These are phyloP conservation scores for Vigna angularis DNA, from an alignment of 306 rosid species.

Conservation along the genomic window DNA sequence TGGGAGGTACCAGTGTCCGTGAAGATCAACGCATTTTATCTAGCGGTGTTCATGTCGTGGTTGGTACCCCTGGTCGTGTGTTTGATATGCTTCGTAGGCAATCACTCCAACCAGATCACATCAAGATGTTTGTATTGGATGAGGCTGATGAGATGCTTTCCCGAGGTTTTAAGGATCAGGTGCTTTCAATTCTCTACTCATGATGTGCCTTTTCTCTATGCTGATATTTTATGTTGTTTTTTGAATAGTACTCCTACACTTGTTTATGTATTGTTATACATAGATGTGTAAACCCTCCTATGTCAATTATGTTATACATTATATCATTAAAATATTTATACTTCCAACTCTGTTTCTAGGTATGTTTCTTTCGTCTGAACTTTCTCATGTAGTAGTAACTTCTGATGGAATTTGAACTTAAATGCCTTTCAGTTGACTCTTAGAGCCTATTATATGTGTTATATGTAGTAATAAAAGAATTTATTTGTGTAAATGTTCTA, in stretches of 20 bases:
- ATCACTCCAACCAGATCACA: constrained; percentile 71
- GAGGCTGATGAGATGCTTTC: constrained; percentile 93
- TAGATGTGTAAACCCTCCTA: neutral
- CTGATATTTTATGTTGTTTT: neutral
- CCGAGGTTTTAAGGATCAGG: constrained; percentile 87
- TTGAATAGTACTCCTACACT: neutral
- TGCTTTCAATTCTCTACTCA: constrained; percentile 20
- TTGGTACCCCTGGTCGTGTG: constrained; percentile 88
- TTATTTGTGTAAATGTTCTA: constrained; percentile 15
- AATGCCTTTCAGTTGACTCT: neutral
- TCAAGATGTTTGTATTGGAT: constrained; percentile 86
- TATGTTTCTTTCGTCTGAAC: neutral
- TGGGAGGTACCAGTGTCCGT: constrained; percentile 82
- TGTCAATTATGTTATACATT: neutral
- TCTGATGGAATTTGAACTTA: neutral
- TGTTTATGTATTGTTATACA: neutral
- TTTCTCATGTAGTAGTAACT: neutral
- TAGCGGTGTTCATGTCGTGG: constrained; percentile 82
- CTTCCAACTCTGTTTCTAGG: neutral
- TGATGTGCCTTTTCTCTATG: neutral
- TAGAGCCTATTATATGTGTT: neutral
- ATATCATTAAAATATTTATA: neutral
- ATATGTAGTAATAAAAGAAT: neutral
- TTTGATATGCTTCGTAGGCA: constrained; percentile 84
- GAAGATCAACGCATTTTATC: constrained; percentile 81